A percentile compares a stretch with the other conserved stretches of the same genome.
phyloP scores from a whole-genome alignment of 768 basidiomycete species.

The Termitomyces sp. region DNA sequence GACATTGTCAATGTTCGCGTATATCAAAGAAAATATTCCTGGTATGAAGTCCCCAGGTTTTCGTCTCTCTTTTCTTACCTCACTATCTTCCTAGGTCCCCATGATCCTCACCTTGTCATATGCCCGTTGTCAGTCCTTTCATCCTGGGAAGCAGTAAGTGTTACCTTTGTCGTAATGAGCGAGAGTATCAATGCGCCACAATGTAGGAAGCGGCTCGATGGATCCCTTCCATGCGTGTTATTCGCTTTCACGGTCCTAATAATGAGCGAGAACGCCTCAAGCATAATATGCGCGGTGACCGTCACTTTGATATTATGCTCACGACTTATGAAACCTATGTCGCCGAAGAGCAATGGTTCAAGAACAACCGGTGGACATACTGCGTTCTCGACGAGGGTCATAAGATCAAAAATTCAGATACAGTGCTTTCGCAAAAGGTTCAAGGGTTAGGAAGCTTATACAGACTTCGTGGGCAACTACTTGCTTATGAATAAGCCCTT shows the following conservation, averaged over 20 bases:
- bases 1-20: constrained; percentile 63
- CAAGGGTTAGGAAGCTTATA: constrained; percentile 51
- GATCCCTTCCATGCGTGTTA: constrained; percentile 42
- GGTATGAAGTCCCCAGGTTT: constrained; percentile 17
- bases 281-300: constrained; percentile 28
- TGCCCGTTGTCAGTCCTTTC: constrained; percentile 67
- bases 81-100: constrained; percentile 19
- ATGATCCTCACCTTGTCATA: constrained; percentile 63
- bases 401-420: constrained; percentile 65
- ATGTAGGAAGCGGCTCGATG: constrained; percentile 47
- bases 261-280: constrained; percentile 53
- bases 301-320: constrained; percentile 50
- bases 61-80: background rate
- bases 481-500: too few relatives aligned
- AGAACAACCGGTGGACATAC: constrained; percentile 48
- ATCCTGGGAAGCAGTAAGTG: constrained; percentile 46
- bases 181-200: background rate
- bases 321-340: constrained; percentile 67
- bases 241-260: constrained; percentile 59
- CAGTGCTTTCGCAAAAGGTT: constrained; percentile 44
- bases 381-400: constrained; percentile 66
- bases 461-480: constrained; percentile 39
- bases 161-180: background rate
- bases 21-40: constrained; percentile 49
- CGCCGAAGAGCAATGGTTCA: constrained; percentile 56